phyloP scores from a whole-genome alignment of 768 basidiomycete species.

The Pholiota molesta region DNA sequence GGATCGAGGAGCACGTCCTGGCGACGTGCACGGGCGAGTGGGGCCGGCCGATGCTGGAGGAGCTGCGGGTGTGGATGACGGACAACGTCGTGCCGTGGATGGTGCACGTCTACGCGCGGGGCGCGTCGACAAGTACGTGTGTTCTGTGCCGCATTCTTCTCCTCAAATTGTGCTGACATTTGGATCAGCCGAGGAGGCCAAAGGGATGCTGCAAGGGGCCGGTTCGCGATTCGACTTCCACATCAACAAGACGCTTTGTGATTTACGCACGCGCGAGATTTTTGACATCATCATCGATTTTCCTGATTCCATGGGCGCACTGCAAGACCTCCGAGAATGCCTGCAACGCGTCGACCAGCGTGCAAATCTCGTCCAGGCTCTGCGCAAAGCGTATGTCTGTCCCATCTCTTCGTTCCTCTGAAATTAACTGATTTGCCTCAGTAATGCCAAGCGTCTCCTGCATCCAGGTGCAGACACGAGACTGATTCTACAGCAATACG shows the following conservation, averaged over 20 bases:
- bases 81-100: slow-evolving; percentile 86
- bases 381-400: slow-evolving; percentile 74
- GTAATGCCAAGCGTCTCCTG: slow-evolving; percentile 84
- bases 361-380: slow-evolving; percentile 67
- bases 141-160: slow-evolving; percentile 1
- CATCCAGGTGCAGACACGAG: slow-evolving; percentile 97
- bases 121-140: slow-evolving; percentile 45
- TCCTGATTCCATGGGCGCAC: slow-evolving; percentile 82
- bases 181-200: slow-evolving; percentile 67
- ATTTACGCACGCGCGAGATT: slow-evolving; percentile 81
- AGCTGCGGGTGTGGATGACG: slow-evolving; percentile 76
- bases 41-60: slow-evolving; percentile 64
- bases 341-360: slow-evolving; percentile 82
- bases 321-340: slow-evolving; percentile 89
- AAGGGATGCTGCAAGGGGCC: slow-evolving; percentile 72
- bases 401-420: neutral
- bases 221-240: slow-evolving; percentile 90
- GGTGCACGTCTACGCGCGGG: slow-evolving; percentile 74
- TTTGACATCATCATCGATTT: slow-evolving; percentile 97
- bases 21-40: slow-evolving; percentile 70
- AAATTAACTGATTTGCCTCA: slow-evolving; percentile 34
- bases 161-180: slow-evolving; percentile 3
- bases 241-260: slow-evolving; percentile 88
- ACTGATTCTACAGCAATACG: slow-evolving; percentile 87
- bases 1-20: slow-evolving; percentile 76